Base-by-base conservation (phyloP, 1,139 yeast species). In the Chernovozyma aurita region DNA sequence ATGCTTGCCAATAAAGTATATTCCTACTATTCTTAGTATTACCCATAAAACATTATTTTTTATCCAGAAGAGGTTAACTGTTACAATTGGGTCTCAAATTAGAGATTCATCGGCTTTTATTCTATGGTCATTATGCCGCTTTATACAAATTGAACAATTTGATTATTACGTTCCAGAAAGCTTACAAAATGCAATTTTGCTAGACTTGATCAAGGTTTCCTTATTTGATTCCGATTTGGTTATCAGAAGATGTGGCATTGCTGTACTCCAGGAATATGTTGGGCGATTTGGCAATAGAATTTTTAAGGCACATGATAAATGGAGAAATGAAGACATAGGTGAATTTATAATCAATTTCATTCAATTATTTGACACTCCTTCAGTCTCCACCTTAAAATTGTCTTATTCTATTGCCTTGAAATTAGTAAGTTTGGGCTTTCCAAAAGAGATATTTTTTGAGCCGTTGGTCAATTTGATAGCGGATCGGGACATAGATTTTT, bases 91-190 rank as follows among this genome's bases (percentile, higher is more conserved):
- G 0, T 61, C 74, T 2, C 87, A 81, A 45, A 72, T 90, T 2
- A 69, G 95, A 36, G 97, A 90, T 53, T 79, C 97, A 0, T 79
- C 94, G 0, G 85, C 95, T 53, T 90, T 84, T 52, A 76, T 85
- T 3, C 37, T 64, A 7, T 70, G 74, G 75, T 53, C 73, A 2
- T 49, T 73, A 11, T 65, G 60, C 34, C 52, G 62, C 31, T 55
- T 57, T 29, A 45, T 37, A 6, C 20, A n/a, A n/a, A 11, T 21
- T 11, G 8, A 52, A 46, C 2, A 38, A 61, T 8, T 42, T 49
- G 5, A 36, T 46, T 1, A 35, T 26, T 4, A 36, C 61, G 28
- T 38, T 54, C 34, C 42, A 42, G 2, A 24, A 36, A 2, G 35
- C 56, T 12, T 31, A 47, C 35, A 57, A 45, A 44, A 50, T 15